Evolutionary conservation across 176 grass and related monocot genomes (phyloP).

Genomic region (Aegilops tauschii): DNA sequence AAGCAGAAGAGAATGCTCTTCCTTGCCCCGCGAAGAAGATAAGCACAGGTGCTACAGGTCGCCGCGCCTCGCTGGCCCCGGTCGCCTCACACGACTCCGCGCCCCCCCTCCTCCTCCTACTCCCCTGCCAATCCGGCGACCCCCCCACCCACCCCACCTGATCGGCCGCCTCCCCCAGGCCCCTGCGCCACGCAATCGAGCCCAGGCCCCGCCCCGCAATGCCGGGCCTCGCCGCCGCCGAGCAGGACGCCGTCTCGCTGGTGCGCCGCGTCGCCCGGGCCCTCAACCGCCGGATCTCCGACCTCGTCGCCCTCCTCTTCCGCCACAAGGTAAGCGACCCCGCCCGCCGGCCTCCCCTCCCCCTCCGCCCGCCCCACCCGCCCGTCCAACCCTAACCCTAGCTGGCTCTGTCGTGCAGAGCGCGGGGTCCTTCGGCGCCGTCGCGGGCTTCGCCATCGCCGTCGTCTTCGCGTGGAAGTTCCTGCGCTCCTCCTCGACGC

Average conservation of each 20-base stretch:
- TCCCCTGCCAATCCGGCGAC: background rate
- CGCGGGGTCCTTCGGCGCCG: constrained; percentile 70
- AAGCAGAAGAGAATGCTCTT: background rate
- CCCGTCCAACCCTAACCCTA: constrained; percentile 34
- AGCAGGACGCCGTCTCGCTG: constrained; percentile 52
- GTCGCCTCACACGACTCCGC: background rate
- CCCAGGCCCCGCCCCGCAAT: constrained; percentile 11
- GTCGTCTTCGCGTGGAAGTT: constrained; percentile 92
- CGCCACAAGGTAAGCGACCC: constrained; percentile 49
- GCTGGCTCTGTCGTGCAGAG: constrained; percentile 23
- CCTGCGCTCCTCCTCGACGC: constrained; percentile 38
- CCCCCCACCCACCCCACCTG: background rate
- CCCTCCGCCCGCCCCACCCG: background rate
- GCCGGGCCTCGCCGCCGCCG: constrained; percentile 52
- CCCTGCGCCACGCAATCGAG: background rate
- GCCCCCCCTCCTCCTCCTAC: background rate
- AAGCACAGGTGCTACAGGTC: constrained; percentile 36
- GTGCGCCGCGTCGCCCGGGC: constrained; percentile 66
- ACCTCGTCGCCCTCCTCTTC: constrained; percentile 61
- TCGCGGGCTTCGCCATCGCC: constrained; percentile 94
- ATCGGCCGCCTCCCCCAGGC: background rate
- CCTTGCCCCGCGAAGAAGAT: constrained; percentile 34
- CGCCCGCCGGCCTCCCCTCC: background rate
- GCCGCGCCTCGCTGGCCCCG: background rate
- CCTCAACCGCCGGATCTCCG: constrained; percentile 76